Conservation (phyloP, 2,329 filamentous ascomycete species). For the Alternaria brassicae region DNA sequence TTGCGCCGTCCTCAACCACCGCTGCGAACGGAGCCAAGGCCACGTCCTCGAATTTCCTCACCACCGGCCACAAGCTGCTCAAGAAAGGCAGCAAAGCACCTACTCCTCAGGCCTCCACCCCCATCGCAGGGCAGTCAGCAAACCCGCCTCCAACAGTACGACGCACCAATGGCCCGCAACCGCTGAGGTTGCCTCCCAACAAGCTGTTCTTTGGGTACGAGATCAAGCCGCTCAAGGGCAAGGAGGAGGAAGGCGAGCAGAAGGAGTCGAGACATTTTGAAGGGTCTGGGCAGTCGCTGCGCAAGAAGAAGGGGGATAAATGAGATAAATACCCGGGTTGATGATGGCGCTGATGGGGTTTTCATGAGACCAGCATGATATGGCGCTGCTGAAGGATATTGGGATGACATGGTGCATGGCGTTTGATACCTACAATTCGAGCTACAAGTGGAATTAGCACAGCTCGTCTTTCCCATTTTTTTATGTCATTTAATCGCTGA, state of each 20-base stretch:
- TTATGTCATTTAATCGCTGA: too few relatives aligned
- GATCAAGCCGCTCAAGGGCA: slow-evolving; percentile 84
- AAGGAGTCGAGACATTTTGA: slow-evolving; percentile 71
- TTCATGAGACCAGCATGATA: slow-evolving; percentile 25
- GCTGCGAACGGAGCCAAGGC: slow-evolving; percentile 68
- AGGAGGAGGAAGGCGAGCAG: slow-evolving; percentile 69
- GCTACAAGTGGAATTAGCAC: neutral
- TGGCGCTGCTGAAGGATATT: slow-evolving; percentile 30
- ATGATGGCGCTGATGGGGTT: neutral
- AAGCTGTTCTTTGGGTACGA: slow-evolving; percentile 98
- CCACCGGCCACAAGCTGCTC: slow-evolving; percentile 80
- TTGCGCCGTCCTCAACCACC: slow-evolving; percentile 77
- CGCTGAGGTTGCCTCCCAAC: slow-evolving; percentile 81
- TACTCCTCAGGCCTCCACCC: slow-evolving; percentile 66
- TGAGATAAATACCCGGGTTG: slow-evolving; percentile 11
- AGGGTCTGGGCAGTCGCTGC: slow-evolving; percentile 82
- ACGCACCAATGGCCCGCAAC: slow-evolving; percentile 80
- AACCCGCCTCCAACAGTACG: slow-evolving; percentile 52
- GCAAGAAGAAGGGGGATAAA: slow-evolving; percentile 71
- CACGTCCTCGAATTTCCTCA: slow-evolving; percentile 77
- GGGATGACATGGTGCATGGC: slow-evolving; percentile 25
- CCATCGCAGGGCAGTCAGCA: slow-evolving; percentile 65
- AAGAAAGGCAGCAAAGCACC: slow-evolving; percentile 82
- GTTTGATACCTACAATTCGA: slow-evolving; percentile 23
- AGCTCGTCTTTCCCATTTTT: neutral